Evolutionary conservation across 169 alveolate species (phyloP).

Genomic region (Cryptosporidium sp.): DNA sequence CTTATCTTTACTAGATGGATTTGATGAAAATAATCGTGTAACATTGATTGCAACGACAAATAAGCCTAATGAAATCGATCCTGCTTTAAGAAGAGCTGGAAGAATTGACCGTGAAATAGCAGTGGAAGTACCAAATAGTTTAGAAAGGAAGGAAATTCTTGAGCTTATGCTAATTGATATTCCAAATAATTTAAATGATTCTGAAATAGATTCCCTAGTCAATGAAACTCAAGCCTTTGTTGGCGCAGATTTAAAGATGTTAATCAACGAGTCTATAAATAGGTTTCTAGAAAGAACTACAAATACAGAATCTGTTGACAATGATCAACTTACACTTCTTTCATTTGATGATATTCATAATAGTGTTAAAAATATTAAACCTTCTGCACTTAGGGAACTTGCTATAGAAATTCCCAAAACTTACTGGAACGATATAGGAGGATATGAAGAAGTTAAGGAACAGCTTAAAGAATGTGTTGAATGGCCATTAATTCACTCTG

Average conservation of each 20-base stretch:
- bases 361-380: conserved; percentile 75
- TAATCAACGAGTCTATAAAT: conserved; percentile 81
- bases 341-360: conserved; percentile 67
- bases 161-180: conserved; percentile 79
- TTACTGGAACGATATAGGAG: conserved; percentile 98
- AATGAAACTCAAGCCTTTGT: conserved; percentile 87
- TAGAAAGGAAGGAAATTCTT: conserved; percentile 91
- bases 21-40: conserved; percentile 80
- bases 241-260: conserved; percentile 86
- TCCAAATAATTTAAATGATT: conserved; percentile 77
- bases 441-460: conserved; percentile 93
- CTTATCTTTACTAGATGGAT: conserved; percentile 89
- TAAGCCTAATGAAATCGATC: conserved; percentile 89
- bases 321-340: neutral
- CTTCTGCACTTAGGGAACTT: conserved; percentile 83
- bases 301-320: neutral
- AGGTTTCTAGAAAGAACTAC: conserved; percentile 3
- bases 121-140: conserved; percentile 92
- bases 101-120: conserved; percentile 95
- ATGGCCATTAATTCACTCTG: conserved; percentile 96
- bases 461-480: conserved; percentile 95
- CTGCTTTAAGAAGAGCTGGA: conserved; percentile 96
- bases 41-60: conserved; percentile 94
- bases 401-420: conserved; percentile 95
- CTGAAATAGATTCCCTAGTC: conserved; percentile 78